Base-by-base conservation (phyloP, 495 filamentous ascomycete species). In the Daldinia bambusicola region DNA sequence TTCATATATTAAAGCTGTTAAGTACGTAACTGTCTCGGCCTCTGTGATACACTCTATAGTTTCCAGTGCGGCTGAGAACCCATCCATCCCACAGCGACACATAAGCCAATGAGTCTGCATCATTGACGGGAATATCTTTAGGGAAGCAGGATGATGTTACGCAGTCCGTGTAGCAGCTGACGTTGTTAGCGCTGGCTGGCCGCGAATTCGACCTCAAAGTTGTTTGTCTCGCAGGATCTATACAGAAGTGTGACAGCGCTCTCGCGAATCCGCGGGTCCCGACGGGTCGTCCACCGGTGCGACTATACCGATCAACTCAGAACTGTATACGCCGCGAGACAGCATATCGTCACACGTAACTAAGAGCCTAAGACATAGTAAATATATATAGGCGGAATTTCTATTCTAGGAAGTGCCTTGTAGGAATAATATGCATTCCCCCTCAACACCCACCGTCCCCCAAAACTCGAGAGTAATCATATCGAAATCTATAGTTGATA, bases 11-110 rank as follows among this genome's bases (percentile, higher is more conserved):
- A n/a, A n/a, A n/a, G n/a, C n/a, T n/a, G n/a, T n/a, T n/a, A n/a
- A n/a, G n/a, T n/a, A n/a, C n/a, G n/a, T n/a, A n/a, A n/a, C n/a
- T n/a, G n/a, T n/a, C n/a, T n/a, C n/a, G n/a, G n/a, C n/a, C n/a
- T n/a, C n/a, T n/a, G n/a, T n/a, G n/a, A n/a, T n/a, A n/a, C n/a
- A n/a, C n/a, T n/a, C n/a, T n/a, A n/a, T n/a, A n/a, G n/a, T n/a
- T 48, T 48, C 16, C 18, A 20, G 43, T 48, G 43, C 16, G 43
- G 43, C 43, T 48, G 43, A 48, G 43, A 48, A n/a, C n/a, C n/a
- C n/a, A 18, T 1, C 16, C 18, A 48, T n/a, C 43, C 43, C 7
- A 48, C 43, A 48, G 20, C 43, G 43, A 48, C 43, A 48, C 43
- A 16, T 48, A 48, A 48, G 43, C 43, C 2, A 48, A 10, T 8